phyloP scores from a whole-genome alignment of 2,329 filamentous ascomycete species.

The Chaetomium globosum region DNA sequence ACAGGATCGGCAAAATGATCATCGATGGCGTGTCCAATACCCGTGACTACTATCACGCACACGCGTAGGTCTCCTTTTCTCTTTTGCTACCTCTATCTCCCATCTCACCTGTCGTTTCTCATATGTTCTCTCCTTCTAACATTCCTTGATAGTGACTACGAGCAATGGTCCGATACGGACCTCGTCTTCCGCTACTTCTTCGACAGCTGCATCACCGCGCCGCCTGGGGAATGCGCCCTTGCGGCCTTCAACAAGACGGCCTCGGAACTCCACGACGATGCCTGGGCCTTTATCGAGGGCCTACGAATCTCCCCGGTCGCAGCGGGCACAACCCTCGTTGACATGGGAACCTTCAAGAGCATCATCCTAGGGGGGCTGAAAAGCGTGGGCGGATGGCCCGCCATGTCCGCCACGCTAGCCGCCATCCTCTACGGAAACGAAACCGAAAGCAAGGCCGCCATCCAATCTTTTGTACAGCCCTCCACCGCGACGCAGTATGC shows the following conservation, averaged over 20 bases:
- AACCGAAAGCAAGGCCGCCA: neutral
- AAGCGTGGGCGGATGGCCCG: neutral
- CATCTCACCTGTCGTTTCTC: neutral
- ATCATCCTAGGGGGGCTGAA: neutral
- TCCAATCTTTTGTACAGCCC: neutral
- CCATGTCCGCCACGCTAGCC: neutral
- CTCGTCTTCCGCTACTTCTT: neutral
- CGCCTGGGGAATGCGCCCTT: neutral
- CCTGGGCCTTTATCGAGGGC: neutral
- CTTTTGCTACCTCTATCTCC: neutral
- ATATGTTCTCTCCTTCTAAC: neutral
- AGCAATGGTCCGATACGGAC: neutral
- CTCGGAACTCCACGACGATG: neutral
- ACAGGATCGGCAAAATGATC: slow-evolving; percentile 41
- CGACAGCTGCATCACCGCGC: neutral
- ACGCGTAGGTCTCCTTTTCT: neutral
- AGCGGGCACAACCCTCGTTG: neutral
- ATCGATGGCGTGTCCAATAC: slow-evolving; percentile 42
- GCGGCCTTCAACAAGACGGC: neutral
- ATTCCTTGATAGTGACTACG: neutral
- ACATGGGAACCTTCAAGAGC: neutral
- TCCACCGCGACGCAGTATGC: neutral
- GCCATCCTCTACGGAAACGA: neutral
- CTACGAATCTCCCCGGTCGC: neutral
- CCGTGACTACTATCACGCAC: slow-evolving; percentile 26